Evolutionary conservation across 2,329 filamentous ascomycete species (phyloP).

Genomic region (Grosmannia penicillata): DNA sequence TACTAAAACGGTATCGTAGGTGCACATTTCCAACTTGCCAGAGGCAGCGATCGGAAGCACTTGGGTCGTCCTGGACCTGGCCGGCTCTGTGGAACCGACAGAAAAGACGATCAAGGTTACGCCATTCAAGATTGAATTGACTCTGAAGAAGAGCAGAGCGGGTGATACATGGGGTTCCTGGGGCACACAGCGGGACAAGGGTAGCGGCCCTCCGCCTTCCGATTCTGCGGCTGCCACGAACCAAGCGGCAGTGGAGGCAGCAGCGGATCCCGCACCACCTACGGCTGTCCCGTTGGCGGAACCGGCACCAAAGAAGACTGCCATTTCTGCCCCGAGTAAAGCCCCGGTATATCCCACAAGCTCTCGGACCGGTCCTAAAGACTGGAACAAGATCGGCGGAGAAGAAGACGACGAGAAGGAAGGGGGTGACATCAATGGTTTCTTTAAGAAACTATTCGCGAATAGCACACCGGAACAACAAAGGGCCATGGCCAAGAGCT

Average conservation of each 20-base stretch:
- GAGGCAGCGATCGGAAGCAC: constrained; percentile 10
- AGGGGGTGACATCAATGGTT: constrained; percentile 53
- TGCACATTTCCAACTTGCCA: constrained; percentile 6
- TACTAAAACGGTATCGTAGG: background rate
- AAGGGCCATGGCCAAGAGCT: constrained; percentile 97
- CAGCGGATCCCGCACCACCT: background rate
- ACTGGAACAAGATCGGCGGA: constrained; percentile 70
- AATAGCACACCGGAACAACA: constrained; percentile 62
- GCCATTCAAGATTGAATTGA: constrained; percentile 20
- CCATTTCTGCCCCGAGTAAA: background rate
- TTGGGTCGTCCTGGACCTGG: constrained; percentile 12
- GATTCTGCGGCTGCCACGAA: constrained; percentile 3
- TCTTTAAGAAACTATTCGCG: constrained; percentile 85
- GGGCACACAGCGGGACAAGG: constrained; percentile 13
- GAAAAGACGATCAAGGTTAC: constrained; percentile 14
- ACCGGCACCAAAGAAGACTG: background rate
- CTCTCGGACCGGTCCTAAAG: constrained; percentile 65
- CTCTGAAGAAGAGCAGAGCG: constrained; percentile 14
- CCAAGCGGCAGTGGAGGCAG: background rate
- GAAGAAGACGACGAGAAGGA: constrained; percentile 41
- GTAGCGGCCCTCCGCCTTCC: background rate
- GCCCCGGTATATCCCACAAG: constrained; percentile 68
- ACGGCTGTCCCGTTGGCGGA: background rate
- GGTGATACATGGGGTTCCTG: constrained; percentile 18
- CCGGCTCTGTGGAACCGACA: constrained; percentile 12